Conservation (phyloP, 2,329 filamentous ascomycete genomes). For the Lecanicillium sp. region DNA sequence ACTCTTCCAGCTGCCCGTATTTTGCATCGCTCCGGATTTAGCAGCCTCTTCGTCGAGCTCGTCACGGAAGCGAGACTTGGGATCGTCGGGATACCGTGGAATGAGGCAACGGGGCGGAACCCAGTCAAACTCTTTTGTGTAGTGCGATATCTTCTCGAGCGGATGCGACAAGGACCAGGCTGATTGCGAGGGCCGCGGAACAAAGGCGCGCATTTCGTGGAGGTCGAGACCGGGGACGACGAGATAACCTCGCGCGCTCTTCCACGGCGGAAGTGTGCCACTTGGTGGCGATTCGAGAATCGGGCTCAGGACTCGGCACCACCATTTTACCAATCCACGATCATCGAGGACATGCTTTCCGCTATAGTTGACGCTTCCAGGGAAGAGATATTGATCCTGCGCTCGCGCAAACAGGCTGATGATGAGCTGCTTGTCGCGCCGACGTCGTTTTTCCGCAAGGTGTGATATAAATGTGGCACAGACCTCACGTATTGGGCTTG, state of each 20-base stretch:
- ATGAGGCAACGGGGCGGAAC: slow-evolving; percentile 78
- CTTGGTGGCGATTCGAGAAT: slow-evolving; percentile 47
- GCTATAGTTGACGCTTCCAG: slow-evolving; percentile 76
- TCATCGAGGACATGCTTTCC: slow-evolving; percentile 91
- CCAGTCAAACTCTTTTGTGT: slow-evolving; percentile 46
- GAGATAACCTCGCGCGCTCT: slow-evolving; percentile 64
- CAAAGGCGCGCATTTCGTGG: slow-evolving; percentile 72
- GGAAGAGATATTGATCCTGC: slow-evolving; percentile 91
- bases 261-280: slow-evolving; percentile 27
- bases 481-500: slow-evolving; percentile 68
- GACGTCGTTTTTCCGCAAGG: slow-evolving; percentile 59
- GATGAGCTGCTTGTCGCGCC: slow-evolving; percentile 60
- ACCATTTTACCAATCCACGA: slow-evolving; percentile 86
- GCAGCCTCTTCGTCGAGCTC: slow-evolving; percentile 81
- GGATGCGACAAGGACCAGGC: slow-evolving; percentile 67
- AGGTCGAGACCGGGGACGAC: slow-evolving; percentile 79
- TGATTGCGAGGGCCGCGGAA: slow-evolving; percentile 50
- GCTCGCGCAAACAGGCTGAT: slow-evolving; percentile 88
- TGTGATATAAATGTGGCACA: slow-evolving; percentile 69
- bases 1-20: slow-evolving; percentile 69
- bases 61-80: slow-evolving; percentile 81
- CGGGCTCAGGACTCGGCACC: slow-evolving; percentile 81
- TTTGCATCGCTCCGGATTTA: slow-evolving; percentile 45
- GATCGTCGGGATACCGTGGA: slow-evolving; percentile 89
- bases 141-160: slow-evolving; percentile 57